Conservation (phyloP, 345 rosid genomes). For the Clarkia xantiana region DNA sequence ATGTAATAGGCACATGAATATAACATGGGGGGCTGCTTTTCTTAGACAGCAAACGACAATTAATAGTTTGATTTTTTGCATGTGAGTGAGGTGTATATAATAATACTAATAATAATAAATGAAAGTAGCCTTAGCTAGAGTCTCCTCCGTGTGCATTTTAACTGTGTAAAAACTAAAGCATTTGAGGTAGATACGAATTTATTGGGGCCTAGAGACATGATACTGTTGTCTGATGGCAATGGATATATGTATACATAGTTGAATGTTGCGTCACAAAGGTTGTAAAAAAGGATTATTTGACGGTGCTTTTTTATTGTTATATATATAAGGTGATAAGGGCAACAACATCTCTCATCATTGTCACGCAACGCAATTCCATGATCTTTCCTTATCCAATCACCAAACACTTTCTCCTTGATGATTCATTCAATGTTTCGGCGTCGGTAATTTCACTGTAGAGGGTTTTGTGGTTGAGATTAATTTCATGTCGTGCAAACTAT, state of each 20-base stretch:
- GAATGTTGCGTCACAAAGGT: conserved; percentile 3
- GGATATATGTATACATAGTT: not conserved
- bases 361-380: conserved; percentile 4
- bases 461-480: too few species aligned
- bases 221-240: conserved; percentile 2
- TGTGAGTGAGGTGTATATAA: not conserved
- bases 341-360: conserved; percentile 7
- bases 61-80: not conserved
- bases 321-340: conserved; percentile 5
- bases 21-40: not conserved
- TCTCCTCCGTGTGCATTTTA: not conserved
- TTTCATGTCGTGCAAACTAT: too few species aligned
- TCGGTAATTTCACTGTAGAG: too few species aligned
- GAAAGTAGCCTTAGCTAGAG: too few species aligned
- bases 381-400: conserved; percentile 4
- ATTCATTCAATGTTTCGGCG: not conserved
- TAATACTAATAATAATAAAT: too few species aligned
- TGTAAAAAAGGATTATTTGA: not conserved
- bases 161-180: not conserved
- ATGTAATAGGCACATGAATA: not conserved
- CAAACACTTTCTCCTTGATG: not conserved
- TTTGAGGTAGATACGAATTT: not conserved
- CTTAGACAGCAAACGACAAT: not conserved
- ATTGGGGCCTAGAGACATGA: not conserved
- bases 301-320: not conserved